phyloP scores from a whole-genome alignment of 2,329 filamentous ascomycete genomes.

The Oidium heveae region DNA sequence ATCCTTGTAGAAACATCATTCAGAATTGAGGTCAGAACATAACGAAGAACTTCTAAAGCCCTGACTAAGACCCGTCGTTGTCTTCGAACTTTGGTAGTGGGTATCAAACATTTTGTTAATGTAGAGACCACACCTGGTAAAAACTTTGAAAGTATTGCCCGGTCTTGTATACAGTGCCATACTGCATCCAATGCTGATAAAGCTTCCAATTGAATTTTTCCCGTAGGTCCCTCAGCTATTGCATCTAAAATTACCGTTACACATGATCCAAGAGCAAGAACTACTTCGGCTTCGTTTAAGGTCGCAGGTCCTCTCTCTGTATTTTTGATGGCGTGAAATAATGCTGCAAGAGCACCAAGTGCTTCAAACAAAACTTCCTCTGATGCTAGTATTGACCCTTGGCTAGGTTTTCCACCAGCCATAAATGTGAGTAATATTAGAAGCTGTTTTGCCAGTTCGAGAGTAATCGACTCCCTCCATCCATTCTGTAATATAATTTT shows the following conservation, averaged over 20 bases:
- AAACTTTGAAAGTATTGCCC: constrained; percentile 57
- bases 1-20: constrained; percentile 28
- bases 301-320: constrained; percentile 23
- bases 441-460: constrained; percentile 57
- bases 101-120: constrained; percentile 43
- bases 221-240: constrained; percentile 35
- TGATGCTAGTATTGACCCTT: constrained; percentile 22
- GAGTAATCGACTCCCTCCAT: constrained; percentile 49
- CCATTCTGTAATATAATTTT: constrained; percentile 48
- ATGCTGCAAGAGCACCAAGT: constrained; percentile 39
- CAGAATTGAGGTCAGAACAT: constrained; percentile 28
- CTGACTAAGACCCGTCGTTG: constrained; percentile 37
- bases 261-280: constrained; percentile 60
- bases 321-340: constrained; percentile 34
- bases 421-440: constrained; percentile 66
- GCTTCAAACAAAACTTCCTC: constrained; percentile 55
- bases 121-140: constrained; percentile 70
- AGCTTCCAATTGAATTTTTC: constrained; percentile 46
- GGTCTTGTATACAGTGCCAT: constrained; percentile 38
- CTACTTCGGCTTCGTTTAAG: constrained; percentile 29
- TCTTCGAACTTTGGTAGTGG: constrained; percentile 35
- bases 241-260: constrained; percentile 59
- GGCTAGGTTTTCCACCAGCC: constrained; percentile 43
- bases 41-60: constrained; percentile 31
- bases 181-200: constrained; percentile 37